These are phyloP conservation scores for Hericium coralloides DNA, from an alignment of 768 basidiomycete genomes.

Conservation along the genomic window DNA sequence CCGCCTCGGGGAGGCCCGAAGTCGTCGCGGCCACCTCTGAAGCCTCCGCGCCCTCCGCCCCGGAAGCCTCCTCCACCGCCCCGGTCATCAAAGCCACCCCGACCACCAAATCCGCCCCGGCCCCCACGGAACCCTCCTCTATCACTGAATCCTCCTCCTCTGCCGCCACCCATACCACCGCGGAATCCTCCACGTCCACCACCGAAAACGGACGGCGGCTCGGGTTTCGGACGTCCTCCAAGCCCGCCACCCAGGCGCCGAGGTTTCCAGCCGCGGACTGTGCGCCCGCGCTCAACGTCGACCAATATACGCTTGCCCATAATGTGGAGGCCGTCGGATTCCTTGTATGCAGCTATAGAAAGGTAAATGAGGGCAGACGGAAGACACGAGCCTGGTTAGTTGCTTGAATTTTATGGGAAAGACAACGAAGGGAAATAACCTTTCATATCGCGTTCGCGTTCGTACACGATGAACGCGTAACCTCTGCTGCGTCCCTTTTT, in stretches of 20 bases:
- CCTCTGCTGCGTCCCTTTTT: slow-evolving; percentile 81
- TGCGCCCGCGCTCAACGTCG: slow-evolving; percentile 96
- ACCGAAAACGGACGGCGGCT: slow-evolving; percentile 30
- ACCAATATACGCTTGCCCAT: slow-evolving; percentile 95
- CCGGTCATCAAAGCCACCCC: slow-evolving; percentile 19
- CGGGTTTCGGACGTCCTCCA: slow-evolving; percentile 93
- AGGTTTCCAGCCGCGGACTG: slow-evolving; percentile 98
- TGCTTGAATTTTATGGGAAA: slow-evolving; percentile 1
- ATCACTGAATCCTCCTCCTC: slow-evolving; percentile 25
- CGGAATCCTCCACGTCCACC: slow-evolving; percentile 19
- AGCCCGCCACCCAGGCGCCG: slow-evolving; percentile 94
- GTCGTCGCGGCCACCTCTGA: slow-evolving; percentile 19
- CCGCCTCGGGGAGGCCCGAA: slow-evolving; percentile 18
- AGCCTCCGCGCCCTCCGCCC: slow-evolving; percentile 18
- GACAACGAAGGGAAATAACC: slow-evolving; percentile 38
- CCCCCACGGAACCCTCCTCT: slow-evolving; percentile 27
- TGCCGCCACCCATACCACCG: slow-evolving; percentile 23
- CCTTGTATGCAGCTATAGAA: slow-evolving; percentile 83
- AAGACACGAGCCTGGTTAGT: slow-evolving; percentile 16
- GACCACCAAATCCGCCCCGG: slow-evolving; percentile 26
- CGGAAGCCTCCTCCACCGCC: slow-evolving; percentile 17
- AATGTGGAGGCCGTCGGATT: slow-evolving; percentile 93
- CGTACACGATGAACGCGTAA: slow-evolving; percentile 96
- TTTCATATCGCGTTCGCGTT: slow-evolving; percentile 99
- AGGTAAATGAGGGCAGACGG: slow-evolving; percentile 10